A percentile compares a stretch with the other conserved stretches of the same genome.
Conservation (phyloP, 352 stramenopile species). For the Pythium brachiatum region DNA sequence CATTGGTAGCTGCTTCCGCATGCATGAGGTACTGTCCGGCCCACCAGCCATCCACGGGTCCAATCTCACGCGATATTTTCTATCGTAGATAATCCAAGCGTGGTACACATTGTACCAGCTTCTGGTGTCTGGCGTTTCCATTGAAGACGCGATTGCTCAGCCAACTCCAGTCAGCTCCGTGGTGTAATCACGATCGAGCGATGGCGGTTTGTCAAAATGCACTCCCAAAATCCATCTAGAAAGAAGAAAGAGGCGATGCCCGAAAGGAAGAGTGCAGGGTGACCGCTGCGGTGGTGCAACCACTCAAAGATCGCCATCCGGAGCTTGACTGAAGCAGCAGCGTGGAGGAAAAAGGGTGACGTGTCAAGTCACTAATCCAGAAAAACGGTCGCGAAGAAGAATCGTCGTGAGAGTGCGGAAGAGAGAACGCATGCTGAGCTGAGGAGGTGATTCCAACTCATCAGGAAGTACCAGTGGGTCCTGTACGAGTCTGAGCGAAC, state of each 20-base stretch:
- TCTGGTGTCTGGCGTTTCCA: constrained; percentile 23
- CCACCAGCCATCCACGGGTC: background rate
- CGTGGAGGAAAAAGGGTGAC: background rate
- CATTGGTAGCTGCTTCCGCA: constrained; percentile 82
- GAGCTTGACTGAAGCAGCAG: background rate
- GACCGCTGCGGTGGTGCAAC: background rate
- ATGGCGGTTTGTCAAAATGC: constrained; percentile 16
- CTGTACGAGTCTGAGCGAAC: background rate
- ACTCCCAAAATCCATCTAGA: background rate
- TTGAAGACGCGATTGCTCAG: constrained; percentile 20
- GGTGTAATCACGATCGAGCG: background rate
- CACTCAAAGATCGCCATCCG: background rate
- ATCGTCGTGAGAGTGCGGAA: too few relatives aligned
- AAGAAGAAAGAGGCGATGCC: constrained; percentile 1
- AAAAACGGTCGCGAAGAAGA: too few relatives aligned
- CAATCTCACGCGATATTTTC: background rate
- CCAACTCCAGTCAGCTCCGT: background rate
- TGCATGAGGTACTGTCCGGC: constrained; percentile 54
- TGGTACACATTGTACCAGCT: constrained; percentile 39
- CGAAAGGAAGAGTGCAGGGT: background rate
- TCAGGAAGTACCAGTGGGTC: too few relatives aligned
- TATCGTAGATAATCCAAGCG: constrained; percentile 35
- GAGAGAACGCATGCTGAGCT: too few relatives aligned
- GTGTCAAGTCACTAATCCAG: too few relatives aligned
- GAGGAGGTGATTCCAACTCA: too few relatives aligned